phyloP scores from a whole-genome alignment of 1,284 basidiomycete genomes.

The Stygiomarasmius scandens region DNA sequence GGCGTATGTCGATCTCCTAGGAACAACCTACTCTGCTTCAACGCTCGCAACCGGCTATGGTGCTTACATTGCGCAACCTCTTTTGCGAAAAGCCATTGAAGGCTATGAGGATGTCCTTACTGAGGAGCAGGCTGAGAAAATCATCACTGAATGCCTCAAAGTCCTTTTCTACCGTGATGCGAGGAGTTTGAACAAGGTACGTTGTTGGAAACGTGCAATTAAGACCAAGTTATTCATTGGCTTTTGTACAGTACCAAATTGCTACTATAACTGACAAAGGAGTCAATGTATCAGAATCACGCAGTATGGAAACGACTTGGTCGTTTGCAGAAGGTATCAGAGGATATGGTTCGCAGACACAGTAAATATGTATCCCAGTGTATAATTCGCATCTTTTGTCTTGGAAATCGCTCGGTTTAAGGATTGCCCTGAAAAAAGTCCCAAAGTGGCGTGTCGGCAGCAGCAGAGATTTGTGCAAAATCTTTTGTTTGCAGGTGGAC shows the following conservation, averaged over 20 bases:
- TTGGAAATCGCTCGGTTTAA: background rate
- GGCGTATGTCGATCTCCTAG: constrained; percentile 95
- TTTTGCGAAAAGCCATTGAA: constrained; percentile 90
- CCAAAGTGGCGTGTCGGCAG: too few species aligned
- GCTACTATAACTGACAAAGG: constrained; percentile 86
- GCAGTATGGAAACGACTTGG: constrained; percentile 83
- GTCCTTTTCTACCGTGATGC: constrained; percentile 98
- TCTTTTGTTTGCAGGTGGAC: too few species aligned
- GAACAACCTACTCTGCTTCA: constrained; percentile 93
- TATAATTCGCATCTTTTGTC: background rate
- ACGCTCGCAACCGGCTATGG: constrained; percentile 97
- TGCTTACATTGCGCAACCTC: constrained; percentile 91
- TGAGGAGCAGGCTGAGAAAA: constrained; percentile 78
- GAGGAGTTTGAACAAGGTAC: constrained; percentile 92
- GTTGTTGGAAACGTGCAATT: constrained; percentile 21
- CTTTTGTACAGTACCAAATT: constrained; percentile 80
- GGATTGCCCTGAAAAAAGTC: too few species aligned
- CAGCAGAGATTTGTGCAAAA: too few species aligned
- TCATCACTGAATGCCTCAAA: constrained; percentile 88
- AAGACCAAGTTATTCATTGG: background rate
- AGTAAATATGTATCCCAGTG: constrained; percentile 25
- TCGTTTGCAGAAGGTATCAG: constrained; percentile 90
- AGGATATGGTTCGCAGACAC: constrained; percentile 75
- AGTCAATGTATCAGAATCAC: constrained; percentile 80
- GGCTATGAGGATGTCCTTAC: constrained; percentile 76